Evolutionary conservation across 2,329 filamentous ascomycete species (phyloP), one percentile per base, ranked within the genome.

Genomic region (Scedosporium dehoogii): DNA sequence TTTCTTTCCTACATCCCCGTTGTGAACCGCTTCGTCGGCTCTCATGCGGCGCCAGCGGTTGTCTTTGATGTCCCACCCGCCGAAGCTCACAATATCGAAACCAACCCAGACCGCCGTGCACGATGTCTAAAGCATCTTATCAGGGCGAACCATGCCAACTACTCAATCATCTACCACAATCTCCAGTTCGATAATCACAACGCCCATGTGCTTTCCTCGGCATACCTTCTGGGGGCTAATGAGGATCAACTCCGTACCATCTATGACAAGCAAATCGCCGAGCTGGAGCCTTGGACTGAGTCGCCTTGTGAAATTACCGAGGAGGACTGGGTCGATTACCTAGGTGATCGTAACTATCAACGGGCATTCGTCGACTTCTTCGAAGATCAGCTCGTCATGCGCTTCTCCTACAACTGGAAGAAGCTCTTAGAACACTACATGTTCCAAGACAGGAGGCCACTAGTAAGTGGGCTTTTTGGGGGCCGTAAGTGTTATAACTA

Each of bases 361-460:
- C 84, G 93, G 64, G 93, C 92, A 0, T 99, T 88, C 70, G 80
- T 99, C 62, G 92, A 99, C 72, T 97, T 94, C 72, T 97, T 96
- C 71, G 94, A 99, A 73, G 94, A 99, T 72, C 86, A 91, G 69
- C 79, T 97, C 33, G 92, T 90, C 3, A 76, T 84, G 73, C 76
- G 78, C 29, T 84, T 87, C 68, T 80, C 85, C 42, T 97, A 97
- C 72, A 84, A 96, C 70, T 97, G 94, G 91, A 90, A 88, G 70
- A 79, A 81, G 61, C 84, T 96, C 2, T 78, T 96, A 7, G 77
- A 85, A 3, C 84, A 92, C 65, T 97, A 89, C 71, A 74, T 99
- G 56, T 90, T 93, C 66, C 75, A 80, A 51, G 88, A 87, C 41
- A 82, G 90, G 59, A 79, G 89, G 70, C 92, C 93, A 4, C 75